Conservation (phyloP, 2,329 filamentous ascomycete genomes). For the Botryotinia narcissicola region DNA sequence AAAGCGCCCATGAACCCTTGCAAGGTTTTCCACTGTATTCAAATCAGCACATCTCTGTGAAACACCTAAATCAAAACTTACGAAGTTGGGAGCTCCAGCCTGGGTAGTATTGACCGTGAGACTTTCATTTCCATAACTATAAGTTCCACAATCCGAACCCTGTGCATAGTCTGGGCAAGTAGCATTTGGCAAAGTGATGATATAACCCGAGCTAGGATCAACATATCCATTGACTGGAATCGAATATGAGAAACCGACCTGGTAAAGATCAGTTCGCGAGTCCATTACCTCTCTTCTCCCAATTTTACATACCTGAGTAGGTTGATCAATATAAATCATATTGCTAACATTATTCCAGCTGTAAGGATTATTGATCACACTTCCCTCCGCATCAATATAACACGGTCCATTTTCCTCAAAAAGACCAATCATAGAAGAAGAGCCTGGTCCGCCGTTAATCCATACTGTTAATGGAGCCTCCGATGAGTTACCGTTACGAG, state of each 20-base stretch:
- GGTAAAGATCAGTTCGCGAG: not conserved
- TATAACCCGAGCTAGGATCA: conserved; percentile 25
- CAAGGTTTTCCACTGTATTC: conserved; percentile 48
- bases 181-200: conserved; percentile 46
- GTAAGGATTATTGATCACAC: conserved; percentile 47
- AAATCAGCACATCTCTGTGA: not conserved
- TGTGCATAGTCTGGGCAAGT: conserved; percentile 51
- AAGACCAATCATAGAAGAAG: conserved; percentile 61
- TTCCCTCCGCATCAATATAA: conserved; percentile 40
- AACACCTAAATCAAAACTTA: not conserved
- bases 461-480: conserved; percentile 56
- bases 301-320: conserved; percentile 27
- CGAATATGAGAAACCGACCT: conserved; percentile 42
- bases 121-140: conserved; percentile 49
- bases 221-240: conserved; percentile 31
- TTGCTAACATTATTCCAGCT: conserved; percentile 61
- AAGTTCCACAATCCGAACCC: conserved; percentile 51
- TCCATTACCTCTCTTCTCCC: not conserved
- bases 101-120: conserved; percentile 53
- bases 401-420: conserved; percentile 59
- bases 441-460: conserved; percentile 66
- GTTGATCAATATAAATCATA: conserved; percentile 43
- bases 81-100: conserved; percentile 56
- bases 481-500: conserved; percentile 46
- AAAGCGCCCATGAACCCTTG: conserved; percentile 64